Percentiles rank a stretch among this genome's conserved stretches.
Conservation (phyloP, 2,329 filamentous ascomycete species). For the Parafenestella ontariensis region DNA sequence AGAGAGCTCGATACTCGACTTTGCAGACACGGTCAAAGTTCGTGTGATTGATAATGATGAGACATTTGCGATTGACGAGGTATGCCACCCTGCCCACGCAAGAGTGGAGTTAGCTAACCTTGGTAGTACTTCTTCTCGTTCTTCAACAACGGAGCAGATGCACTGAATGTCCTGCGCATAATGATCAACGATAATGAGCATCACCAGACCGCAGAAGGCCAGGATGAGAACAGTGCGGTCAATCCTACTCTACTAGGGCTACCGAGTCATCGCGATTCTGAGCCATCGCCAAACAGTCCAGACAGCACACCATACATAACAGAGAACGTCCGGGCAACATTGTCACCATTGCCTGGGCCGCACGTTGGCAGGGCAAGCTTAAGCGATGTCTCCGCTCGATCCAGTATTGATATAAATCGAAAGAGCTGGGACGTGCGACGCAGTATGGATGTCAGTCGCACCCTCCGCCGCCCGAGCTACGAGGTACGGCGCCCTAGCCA, state of each 20-base stretch:
- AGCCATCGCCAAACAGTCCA: conserved; percentile 24
- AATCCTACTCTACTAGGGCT: conserved; percentile 19
- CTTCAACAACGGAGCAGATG: conserved; percentile 84
- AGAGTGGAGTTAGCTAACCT: conserved; percentile 11
- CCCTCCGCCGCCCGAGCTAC: conserved; percentile 54
- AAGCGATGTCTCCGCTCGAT: conserved; percentile 53
- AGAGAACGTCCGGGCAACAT: conserved; percentile 53
- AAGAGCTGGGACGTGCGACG: conserved; percentile 51
- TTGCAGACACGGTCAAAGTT: conserved; percentile 93
- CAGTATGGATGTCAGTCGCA: conserved; percentile 58
- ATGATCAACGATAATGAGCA: conserved; percentile 71
- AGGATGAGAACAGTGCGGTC: conserved; percentile 13
- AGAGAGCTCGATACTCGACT: conserved; percentile 86
- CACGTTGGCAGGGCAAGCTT: conserved; percentile 45
- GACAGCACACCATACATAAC: conserved; percentile 37
- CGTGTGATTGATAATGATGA: conserved; percentile 92
- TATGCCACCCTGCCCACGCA: conserved; percentile 44
- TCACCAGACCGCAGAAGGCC: conserved; percentile 27
- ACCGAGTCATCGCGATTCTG: conserved; percentile 16
- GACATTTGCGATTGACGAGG: conserved; percentile 93
- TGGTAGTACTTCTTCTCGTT: conserved; percentile 93
- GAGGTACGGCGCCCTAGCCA: conserved; percentile 41
- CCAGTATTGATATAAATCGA: conserved; percentile 45
- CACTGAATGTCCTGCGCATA: conserved; percentile 76
- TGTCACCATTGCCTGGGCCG: conserved; percentile 50